Percentiles rank a stretch among this genome's conserved stretches.
Evolutionary conservation across 2,329 filamentous ascomycete genomes (phyloP).

Genomic region (Pestalotiopsis sp.): DNA sequence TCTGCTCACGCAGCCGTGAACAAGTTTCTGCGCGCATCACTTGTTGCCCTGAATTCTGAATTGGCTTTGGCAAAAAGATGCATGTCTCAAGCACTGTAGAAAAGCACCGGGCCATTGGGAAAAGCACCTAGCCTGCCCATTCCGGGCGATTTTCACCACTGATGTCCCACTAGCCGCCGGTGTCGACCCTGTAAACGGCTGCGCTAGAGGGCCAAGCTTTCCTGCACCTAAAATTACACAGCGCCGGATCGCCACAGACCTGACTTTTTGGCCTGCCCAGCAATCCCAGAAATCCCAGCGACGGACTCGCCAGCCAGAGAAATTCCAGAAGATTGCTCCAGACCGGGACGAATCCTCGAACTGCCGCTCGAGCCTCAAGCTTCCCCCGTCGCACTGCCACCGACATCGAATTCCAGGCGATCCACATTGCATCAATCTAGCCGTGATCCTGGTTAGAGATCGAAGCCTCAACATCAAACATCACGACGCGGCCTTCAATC

Average conservation of each 20-base stretch:
- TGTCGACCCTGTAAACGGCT: neutral
- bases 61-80: neutral
- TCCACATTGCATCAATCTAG: neutral
- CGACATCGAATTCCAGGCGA: neutral
- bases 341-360: neutral
- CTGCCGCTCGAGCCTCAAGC: neutral
- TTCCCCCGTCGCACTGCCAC: neutral
- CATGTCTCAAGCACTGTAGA: neutral
- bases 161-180: neutral
- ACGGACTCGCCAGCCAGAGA: neutral
- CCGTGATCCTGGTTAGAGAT: neutral
- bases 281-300: neutral
- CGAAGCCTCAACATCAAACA: slow-evolving; percentile 7
- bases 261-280: neutral
- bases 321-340: neutral
- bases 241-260: neutral
- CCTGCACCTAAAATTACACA: slow-evolving; percentile 6
- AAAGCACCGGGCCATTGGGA: neutral
- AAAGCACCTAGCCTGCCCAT: neutral
- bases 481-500: slow-evolving; percentile 6
- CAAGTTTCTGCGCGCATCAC: neutral
- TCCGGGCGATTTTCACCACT: neutral
- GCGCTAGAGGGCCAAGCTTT: slow-evolving; percentile 4
- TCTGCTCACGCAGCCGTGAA: neutral
- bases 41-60: neutral